These are phyloP conservation scores for Podochytrium sp. DNA, from an alignment of 192 early-diverging fungal genomes.

Conservation along the genomic window DNA sequence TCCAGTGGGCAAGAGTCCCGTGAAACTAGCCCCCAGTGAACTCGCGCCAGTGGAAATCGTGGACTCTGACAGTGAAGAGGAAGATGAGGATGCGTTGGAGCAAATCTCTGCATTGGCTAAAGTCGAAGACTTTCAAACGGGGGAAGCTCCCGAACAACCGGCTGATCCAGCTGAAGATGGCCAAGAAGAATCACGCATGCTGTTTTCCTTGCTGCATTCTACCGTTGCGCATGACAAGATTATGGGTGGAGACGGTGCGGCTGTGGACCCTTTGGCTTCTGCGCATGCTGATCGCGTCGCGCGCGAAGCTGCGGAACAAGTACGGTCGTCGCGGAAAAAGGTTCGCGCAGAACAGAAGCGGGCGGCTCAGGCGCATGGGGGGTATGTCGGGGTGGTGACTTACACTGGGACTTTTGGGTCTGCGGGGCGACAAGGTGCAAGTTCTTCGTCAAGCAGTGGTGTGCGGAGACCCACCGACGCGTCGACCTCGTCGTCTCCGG, in stretches of 20 bases:
- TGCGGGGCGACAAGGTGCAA: constrained; percentile 39
- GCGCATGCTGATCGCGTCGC: constrained; percentile 84
- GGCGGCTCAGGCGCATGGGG: constrained; percentile 18
- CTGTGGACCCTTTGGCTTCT: constrained; percentile 70
- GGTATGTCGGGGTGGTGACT: constrained; percentile 76
- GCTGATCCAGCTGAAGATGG: constrained; percentile 2
- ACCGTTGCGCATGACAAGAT: constrained; percentile 93
- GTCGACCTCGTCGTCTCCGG: no score
- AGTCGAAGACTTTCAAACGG: constrained; percentile 24
- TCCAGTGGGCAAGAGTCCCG: constrained; percentile 3
- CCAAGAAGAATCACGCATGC: constrained; percentile 68
- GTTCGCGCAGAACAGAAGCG: constrained; percentile 50
- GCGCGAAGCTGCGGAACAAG: constrained; percentile 72
- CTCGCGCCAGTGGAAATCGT: constrained; percentile 14
- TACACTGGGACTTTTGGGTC: constrained; percentile 87
- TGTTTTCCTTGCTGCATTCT: constrained; percentile 80
- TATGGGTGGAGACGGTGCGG: constrained; percentile 62
- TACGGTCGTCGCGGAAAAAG: constrained; percentile 73
- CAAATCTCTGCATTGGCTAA: constrained; percentile 19
- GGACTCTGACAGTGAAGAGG: constrained; percentile 37
- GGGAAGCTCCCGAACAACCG: constrained; percentile 4
- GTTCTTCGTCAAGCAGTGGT: no score
- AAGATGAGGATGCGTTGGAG: constrained; percentile 34
- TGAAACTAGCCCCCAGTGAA: constrained; percentile 17
- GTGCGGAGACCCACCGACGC: no score